Conservation (phyloP, 2,329 filamentous ascomycete species). For the Exophiala alcalophila region DNA sequence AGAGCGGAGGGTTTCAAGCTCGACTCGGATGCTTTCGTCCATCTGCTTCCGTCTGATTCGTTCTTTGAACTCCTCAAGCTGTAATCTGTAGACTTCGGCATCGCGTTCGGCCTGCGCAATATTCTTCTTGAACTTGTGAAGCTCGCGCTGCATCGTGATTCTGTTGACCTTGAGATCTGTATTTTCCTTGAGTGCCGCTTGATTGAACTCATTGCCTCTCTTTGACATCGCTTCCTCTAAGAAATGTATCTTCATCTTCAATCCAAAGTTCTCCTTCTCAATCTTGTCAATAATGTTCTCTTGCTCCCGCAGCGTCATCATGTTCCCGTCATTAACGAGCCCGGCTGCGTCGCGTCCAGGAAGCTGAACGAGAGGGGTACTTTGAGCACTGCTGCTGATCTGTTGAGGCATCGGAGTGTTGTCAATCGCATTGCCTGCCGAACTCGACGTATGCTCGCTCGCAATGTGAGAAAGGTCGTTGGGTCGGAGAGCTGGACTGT, state of each 20-base stretch:
- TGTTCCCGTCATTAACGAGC: slow-evolving; percentile 78
- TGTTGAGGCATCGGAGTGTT: slow-evolving; percentile 73
- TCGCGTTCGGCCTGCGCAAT: slow-evolving; percentile 80
- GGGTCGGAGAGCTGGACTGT: slow-evolving; percentile 70
- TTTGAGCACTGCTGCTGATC: slow-evolving; percentile 77
- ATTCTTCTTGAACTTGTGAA: slow-evolving; percentile 81
- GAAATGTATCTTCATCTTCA: slow-evolving; percentile 97
- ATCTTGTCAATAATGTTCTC: slow-evolving; percentile 91
- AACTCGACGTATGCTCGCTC: slow-evolving; percentile 61
- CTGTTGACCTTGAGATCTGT: slow-evolving; percentile 93
- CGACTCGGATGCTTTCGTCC: slow-evolving; percentile 66
- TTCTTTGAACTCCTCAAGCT: slow-evolving; percentile 79
- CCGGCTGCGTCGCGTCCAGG: slow-evolving; percentile 63
- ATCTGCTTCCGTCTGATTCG: slow-evolving; percentile 73
- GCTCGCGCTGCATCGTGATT: slow-evolving; percentile 81
- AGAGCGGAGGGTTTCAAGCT: slow-evolving; percentile 52
- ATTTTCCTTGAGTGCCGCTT: slow-evolving; percentile 87
- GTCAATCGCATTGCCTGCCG: slow-evolving; percentile 59
- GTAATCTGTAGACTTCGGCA: slow-evolving; percentile 75
- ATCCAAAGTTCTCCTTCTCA: slow-evolving; percentile 95
- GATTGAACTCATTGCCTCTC: slow-evolving; percentile 83
- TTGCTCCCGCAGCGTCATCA: slow-evolving; percentile 88
- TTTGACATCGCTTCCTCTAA: slow-evolving; percentile 87
- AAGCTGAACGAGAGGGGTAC: slow-evolving; percentile 74
- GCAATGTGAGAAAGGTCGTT: slow-evolving; percentile 69